A percentile compares a stretch with the other conserved stretches of the same genome.
phyloP scores from a whole-genome alignment of 2,329 filamentous ascomycete genomes.

The Epichloe coenophiala region DNA sequence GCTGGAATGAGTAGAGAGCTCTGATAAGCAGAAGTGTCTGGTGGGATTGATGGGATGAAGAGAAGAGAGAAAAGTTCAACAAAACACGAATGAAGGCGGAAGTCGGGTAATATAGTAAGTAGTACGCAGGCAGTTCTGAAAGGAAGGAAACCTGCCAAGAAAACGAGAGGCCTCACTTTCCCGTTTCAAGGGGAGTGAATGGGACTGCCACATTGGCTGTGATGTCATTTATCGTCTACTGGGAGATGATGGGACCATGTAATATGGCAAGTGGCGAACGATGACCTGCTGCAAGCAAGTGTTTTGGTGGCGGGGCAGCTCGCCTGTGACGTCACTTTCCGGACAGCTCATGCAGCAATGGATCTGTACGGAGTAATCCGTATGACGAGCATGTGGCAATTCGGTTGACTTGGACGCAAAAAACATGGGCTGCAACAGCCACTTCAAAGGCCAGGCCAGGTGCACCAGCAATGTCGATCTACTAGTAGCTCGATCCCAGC shows the following conservation, averaged over 20 bases:
- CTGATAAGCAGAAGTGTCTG: too few species aligned
- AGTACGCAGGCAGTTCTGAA: not conserved
- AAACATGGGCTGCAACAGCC: too few species aligned
- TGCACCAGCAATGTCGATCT: too few species aligned
- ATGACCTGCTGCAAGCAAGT: not conserved
- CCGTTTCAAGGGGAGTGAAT: not conserved
- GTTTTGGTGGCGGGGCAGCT: not conserved
- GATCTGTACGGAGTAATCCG: not conserved
- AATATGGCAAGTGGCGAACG: not conserved
- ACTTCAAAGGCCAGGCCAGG: too few species aligned
- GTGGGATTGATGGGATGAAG: not conserved
- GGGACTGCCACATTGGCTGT: not conserved
- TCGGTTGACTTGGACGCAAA: too few species aligned
- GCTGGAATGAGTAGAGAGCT: not conserved
- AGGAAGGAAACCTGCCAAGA: not conserved
- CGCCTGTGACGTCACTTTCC: slow-evolving; percentile 4
- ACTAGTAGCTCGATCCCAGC: too few species aligned
- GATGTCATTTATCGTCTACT: slow-evolving; percentile 5
- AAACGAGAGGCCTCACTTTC: not conserved
- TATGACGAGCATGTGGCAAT: not conserved
- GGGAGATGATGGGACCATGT: not conserved
- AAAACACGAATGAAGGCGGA: not conserved
- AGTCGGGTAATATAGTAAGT: not conserved
- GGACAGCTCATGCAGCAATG: not conserved
- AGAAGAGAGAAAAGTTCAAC: not conserved